A percentile compares a stretch with the other conserved stretches of the same genome.
Evolutionary conservation across 805 yeast genomes (phyloP).

Genomic region (Starmerella floricola): DNA sequence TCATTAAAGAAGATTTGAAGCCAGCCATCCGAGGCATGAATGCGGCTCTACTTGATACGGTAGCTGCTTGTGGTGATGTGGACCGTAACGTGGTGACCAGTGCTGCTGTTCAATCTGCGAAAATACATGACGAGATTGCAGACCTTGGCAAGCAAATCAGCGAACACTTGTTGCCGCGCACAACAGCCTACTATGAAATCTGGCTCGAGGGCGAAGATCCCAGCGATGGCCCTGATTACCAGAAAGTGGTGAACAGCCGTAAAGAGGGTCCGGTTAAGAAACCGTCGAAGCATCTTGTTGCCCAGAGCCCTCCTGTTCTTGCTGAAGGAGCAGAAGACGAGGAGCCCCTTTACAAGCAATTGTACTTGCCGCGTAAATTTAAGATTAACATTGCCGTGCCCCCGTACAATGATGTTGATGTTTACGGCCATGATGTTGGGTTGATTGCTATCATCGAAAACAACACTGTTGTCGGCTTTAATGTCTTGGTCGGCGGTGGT

Average conservation of each 20-base stretch:
- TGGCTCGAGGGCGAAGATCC: slow-evolving; percentile 80
- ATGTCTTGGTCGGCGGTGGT: slow-evolving; percentile 92
- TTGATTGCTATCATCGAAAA: slow-evolving; percentile 63
- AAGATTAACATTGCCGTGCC: slow-evolving; percentile 91
- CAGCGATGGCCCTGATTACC: slow-evolving; percentile 51
- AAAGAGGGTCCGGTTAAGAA: slow-evolving; percentile 62
- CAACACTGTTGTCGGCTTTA: slow-evolving; percentile 63
- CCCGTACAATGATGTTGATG: slow-evolving; percentile 93
- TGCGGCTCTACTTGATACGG: slow-evolving; percentile 77
- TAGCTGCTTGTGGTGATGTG: slow-evolving; percentile 98
- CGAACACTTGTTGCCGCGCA: slow-evolving; percentile 73
- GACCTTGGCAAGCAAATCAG: slow-evolving; percentile 53
- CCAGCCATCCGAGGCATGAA: slow-evolving; percentile 90
- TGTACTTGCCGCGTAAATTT: slow-evolving; percentile 89
- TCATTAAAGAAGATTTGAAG: slow-evolving; percentile 77
- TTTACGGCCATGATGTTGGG: slow-evolving; percentile 90
- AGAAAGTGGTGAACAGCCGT: slow-evolving; percentile 51
- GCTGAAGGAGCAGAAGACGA: slow-evolving; percentile 40
- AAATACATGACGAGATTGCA: slow-evolving; percentile 65
- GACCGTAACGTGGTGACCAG: slow-evolving; percentile 89
- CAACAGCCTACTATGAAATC: slow-evolving; percentile 93
- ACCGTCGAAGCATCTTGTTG: slow-evolving; percentile 54
- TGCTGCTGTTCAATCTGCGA: slow-evolving; percentile 77
- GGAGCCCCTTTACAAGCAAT: slow-evolving; percentile 80
- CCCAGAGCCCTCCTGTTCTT: slow-evolving; percentile 52